Base-by-base conservation (phyloP, 768 basidiomycete genomes). In the Psilocybe sp. region DNA sequence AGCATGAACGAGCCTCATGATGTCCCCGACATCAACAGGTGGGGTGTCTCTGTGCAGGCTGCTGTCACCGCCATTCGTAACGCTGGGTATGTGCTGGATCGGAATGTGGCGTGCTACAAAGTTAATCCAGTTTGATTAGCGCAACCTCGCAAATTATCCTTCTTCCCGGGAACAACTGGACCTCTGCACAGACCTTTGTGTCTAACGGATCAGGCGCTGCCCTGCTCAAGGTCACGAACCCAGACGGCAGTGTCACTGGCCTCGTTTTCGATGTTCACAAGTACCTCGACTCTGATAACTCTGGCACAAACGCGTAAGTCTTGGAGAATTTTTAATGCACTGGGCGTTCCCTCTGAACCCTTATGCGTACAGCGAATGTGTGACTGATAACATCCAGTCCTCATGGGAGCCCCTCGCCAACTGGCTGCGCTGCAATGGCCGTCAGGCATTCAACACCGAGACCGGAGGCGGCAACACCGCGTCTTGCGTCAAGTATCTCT, bases 1-100 rank as follows among this genome's bases (percentile, higher is more conserved):
- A 79, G 78, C 19, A 82, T 84, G 81, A 84, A 84, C 54, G 82
- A 84, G 56, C 82, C 82, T 3, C 82, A 85, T 53, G 79, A 84
- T 60, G 60, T 81, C 9, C 77, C 78, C 11, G 63, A 72, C 51
- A 78, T 80, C 55, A 55, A 54, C 34, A 52, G 62, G 0, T 82
- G 81, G 81, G 81, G 79, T 2, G 60, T 47, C 11, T 65, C 77
- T 1, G 77, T 84, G 18, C 81, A 84, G 61, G 76, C 75, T n/a
- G 80, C 78, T n/a, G 81, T 85, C 10, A 81, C 77, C 20, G 82
- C 81, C 1, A 84, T 86, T 52, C 77, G 84, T 40, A 64, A 72
- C 4, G 80, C 77, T 8, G 80, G 79, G 74, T 73, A 52, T 32
- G 62, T 46, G 12, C 8, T 39, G 0, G 46, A 31, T 19, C 32